Evolutionary conservation across 177 flowering plant genomes (phyloP).

Genomic region (Vitis hybrid): DNA sequence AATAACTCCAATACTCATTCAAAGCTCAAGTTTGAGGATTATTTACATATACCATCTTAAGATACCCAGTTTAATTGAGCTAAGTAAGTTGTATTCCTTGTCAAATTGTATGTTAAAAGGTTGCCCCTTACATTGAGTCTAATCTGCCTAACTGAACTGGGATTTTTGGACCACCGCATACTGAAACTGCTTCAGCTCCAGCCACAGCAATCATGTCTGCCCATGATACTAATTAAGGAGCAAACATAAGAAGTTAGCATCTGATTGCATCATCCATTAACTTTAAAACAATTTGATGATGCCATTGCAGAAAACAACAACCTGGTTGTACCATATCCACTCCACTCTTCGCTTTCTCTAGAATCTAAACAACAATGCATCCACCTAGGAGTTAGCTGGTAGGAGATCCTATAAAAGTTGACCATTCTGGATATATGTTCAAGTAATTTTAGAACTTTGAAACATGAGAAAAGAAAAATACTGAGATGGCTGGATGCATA

Average conservation of each 20-base stretch:
- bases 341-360: slow-evolving; percentile 69
- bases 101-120: neutral
- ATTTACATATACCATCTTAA: neutral
- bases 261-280: neutral
- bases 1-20: neutral
- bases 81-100: neutral
- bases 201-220: slow-evolving; percentile 90
- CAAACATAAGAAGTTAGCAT: slow-evolving; percentile 15
- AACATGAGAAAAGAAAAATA: neutral
- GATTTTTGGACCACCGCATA: slow-evolving; percentile 87
- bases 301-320: slow-evolving; percentile 25
- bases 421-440: slow-evolving; percentile 10
- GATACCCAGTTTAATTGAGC: neutral
- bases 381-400: slow-evolving; percentile 34
- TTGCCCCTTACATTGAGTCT: slow-evolving; percentile 59
- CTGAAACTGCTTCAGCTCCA: slow-evolving; percentile 88
- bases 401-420: slow-evolving; percentile 11
- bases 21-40: neutral
- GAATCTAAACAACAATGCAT: slow-evolving; percentile 54
- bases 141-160: slow-evolving; percentile 71
- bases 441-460: neutral
- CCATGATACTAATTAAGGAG: slow-evolving; percentile 65
- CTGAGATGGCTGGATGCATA: neutral
- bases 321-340: slow-evolving; percentile 59
- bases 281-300: neutral